These are phyloP conservation scores for Gillenia trifoliata DNA, from an alignment of 306 rosid genomes.

Conservation along the genomic window DNA sequence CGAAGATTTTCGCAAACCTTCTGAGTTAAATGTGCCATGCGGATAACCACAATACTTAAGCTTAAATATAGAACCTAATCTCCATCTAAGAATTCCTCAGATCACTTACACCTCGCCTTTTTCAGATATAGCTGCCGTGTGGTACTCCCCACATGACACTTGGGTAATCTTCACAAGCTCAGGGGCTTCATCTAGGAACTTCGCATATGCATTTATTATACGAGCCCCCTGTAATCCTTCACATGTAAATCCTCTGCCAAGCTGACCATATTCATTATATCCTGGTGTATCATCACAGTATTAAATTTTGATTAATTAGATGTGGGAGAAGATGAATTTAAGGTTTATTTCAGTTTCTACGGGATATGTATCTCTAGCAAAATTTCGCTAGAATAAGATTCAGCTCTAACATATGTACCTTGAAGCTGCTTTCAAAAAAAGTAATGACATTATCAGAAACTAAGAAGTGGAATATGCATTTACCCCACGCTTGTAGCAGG, in stretches of 20 bases:
- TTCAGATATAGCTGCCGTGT: slow-evolving; percentile 86
- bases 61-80: slow-evolving; percentile 52
- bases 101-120: slow-evolving; percentile 96
- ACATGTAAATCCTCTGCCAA: slow-evolving; percentile 90
- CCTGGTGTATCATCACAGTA: slow-evolving; percentile 67
- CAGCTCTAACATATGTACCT: background rate
- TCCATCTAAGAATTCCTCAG: slow-evolving; percentile 58
- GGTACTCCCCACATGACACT: slow-evolving; percentile 99
- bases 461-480: background rate
- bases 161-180: slow-evolving; percentile 84
- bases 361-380: slow-evolving; percentile 7
- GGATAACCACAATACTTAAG: slow-evolving; percentile 62
- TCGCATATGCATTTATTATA: slow-evolving; percentile 71
- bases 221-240: slow-evolving; percentile 91
- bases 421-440: slow-evolving; percentile 2
- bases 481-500: slow-evolving; percentile 90
- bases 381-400: slow-evolving; percentile 5
- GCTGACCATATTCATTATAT: slow-evolving; percentile 96
- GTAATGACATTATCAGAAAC: background rate
- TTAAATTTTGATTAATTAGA: slow-evolving; percentile 28
- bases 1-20: slow-evolving; percentile 28
- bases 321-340: slow-evolving; percentile 16
- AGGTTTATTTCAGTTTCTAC: slow-evolving; percentile 15
- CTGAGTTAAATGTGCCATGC: slow-evolving; percentile 42
- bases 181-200: slow-evolving; percentile 92